Conservation (phyloP, 352 stramenopile genomes). For the Halophytophthora batemanensis region DNA sequence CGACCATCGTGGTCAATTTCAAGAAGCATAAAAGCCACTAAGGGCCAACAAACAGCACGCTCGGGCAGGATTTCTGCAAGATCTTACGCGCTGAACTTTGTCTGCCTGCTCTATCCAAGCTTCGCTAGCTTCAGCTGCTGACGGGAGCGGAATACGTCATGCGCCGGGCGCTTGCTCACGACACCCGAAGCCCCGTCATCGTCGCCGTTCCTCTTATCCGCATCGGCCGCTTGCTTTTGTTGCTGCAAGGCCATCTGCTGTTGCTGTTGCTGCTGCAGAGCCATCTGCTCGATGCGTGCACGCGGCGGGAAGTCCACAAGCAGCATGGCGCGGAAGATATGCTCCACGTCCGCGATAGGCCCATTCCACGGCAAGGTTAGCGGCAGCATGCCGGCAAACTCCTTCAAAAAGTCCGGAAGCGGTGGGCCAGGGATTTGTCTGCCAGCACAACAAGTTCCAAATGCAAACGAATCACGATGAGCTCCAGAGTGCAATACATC, state of each 20-base stretch:
- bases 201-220: constrained; percentile 37
- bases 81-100: constrained; percentile 8
- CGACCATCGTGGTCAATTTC: constrained; percentile 34
- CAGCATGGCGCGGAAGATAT: constrained; percentile 83
- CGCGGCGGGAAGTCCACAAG: constrained; percentile 79
- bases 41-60: constrained; percentile 1
- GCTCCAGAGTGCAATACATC: background rate
- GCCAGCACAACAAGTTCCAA: background rate
- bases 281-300: constrained; percentile 65
- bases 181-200: constrained; percentile 49
- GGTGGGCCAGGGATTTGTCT: constrained; percentile 73
- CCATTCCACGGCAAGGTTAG: constrained; percentile 84
- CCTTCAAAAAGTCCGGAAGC: constrained; percentile 82
- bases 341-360: constrained; percentile 82
- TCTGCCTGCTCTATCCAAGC: constrained; percentile 35
- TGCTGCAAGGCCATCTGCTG: constrained; percentile 53
- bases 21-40: constrained; percentile 43
- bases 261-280: constrained; percentile 60
- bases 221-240: constrained; percentile 43
- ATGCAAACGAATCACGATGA: too few relatives aligned
- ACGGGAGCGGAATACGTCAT: constrained; percentile 83
- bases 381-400: constrained; percentile 79
- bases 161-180: constrained; percentile 75
- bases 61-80: constrained; percentile 8
- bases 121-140: constrained; percentile 87